Evolutionary conservation across 225 moss, liverwort and hornwort genomes (phyloP).

Genomic region (Sphagnum tenellum): DNA sequence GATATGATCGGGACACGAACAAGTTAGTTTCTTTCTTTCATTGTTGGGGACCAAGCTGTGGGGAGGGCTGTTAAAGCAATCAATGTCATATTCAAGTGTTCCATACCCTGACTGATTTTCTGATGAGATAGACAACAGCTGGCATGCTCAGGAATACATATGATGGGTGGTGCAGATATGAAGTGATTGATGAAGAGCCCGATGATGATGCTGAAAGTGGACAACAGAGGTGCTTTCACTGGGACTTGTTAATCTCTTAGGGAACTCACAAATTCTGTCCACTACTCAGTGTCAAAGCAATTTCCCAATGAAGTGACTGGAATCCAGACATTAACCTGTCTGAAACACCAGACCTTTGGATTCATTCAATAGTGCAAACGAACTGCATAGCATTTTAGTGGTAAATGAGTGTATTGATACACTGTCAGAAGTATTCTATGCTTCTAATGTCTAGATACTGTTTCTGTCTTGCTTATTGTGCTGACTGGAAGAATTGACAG

Average conservation of each 20-base stretch:
- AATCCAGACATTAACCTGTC: not conserved
- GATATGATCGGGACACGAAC: constrained; percentile 58
- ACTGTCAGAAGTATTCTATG: no score
- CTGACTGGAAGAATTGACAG: no score
- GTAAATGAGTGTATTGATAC: no score
- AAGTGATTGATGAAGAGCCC: constrained; percentile 90
- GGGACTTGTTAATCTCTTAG: not conserved
- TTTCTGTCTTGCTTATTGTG: no score
- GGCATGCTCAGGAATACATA: no score
- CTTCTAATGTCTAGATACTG: no score
- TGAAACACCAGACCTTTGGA: not conserved
- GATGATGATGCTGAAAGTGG: constrained; percentile 84
- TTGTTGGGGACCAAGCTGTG: not conserved
- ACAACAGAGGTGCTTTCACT: constrained; percentile 25
- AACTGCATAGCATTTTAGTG: not conserved
- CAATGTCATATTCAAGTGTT: no score
- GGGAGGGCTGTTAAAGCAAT: not conserved
- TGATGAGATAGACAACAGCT: no score
- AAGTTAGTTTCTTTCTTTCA: constrained; percentile 28
- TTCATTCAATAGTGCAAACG: not conserved
- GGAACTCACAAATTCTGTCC: not conserved
- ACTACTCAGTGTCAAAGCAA: not conserved
- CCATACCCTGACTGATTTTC: no score
- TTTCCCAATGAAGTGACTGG: not conserved
- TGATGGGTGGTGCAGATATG: constrained; percentile 24